A percentile compares a stretch with the other conserved stretches of the same genome.
phyloP scores from a whole-genome alignment of 1,139 yeast species.

The Barnettozyma hawaiiensis region DNA sequence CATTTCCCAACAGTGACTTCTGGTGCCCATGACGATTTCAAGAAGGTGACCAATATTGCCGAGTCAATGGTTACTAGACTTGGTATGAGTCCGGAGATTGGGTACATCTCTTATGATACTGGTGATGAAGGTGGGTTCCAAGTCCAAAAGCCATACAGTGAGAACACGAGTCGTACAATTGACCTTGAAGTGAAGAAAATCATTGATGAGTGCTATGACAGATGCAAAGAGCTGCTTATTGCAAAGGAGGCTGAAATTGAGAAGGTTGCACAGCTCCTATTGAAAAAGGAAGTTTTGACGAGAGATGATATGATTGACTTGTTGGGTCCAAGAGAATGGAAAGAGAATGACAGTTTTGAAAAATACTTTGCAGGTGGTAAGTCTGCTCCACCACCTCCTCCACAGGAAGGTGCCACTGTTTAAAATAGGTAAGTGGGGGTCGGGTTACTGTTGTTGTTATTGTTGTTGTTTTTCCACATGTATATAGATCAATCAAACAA shows the following conservation, averaged over 20 bases:
- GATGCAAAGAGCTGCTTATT: slow-evolving; percentile 49
- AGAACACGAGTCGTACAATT: slow-evolving; percentile 58
- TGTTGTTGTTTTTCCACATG: neutral
- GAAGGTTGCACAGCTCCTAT: slow-evolving; percentile 62
- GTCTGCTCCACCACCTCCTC: slow-evolving; percentile 21
- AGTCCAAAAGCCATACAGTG: slow-evolving; percentile 65
- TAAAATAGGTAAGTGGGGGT: too few species aligned
- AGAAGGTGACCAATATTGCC: slow-evolving; percentile 73
- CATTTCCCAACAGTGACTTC: slow-evolving; percentile 75
- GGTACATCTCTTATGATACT: slow-evolving; percentile 45
- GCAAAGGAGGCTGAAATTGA: slow-evolving; percentile 61
- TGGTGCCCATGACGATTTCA: slow-evolving; percentile 79
- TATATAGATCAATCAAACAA: slow-evolving; percentile 6
- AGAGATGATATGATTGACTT: slow-evolving; percentile 76
- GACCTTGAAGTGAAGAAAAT: slow-evolving; percentile 63
- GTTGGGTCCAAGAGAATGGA: slow-evolving; percentile 71
- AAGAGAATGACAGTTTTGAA: slow-evolving; percentile 78
- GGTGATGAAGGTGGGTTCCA: slow-evolving; percentile 43
- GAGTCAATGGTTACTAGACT: slow-evolving; percentile 69
- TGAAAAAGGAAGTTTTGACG: slow-evolving; percentile 65
- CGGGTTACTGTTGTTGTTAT: too few species aligned
- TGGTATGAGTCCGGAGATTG: slow-evolving; percentile 71
- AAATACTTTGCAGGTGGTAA: slow-evolving; percentile 46
- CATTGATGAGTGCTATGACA: slow-evolving; percentile 46
- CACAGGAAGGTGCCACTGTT: slow-evolving; percentile 13